Base-by-base conservation (phyloP, 495 filamentous ascomycete genomes). In the Penicillium diatomitis region DNA sequence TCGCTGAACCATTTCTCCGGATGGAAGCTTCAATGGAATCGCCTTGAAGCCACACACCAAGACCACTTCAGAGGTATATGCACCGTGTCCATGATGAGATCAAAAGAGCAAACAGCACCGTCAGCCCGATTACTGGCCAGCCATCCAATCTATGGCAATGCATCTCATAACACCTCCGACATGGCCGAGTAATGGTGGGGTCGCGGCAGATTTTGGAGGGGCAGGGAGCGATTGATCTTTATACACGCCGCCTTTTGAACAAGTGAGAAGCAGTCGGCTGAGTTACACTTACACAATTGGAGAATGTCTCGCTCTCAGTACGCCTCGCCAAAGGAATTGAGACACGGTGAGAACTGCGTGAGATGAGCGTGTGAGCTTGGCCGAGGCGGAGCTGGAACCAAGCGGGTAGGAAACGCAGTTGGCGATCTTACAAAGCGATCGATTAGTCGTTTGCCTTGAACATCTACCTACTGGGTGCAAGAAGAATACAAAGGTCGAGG, bases 201-300 rank as follows among this genome's bases (percentile, higher is more conserved):
- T 48, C 52, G 20, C 20, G 50, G 49, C 33, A 50, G 50, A 46
- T 46, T 51, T 52, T 52, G 48, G 48, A 44, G 49, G 44, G 8
- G 33, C 44, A 37, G 36, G 41, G 34, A 36, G 32, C 28, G 34
- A 38, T 29, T 41, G 47, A 50, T 45, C 27, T 20, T 20, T 20
- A 20, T 20, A 20, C 20, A 20, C 20, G 20, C 20, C 20, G 20
- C 20, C 38, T 35, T 34, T 48, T 35, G 29, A 6, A 44, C 39
- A 12, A 47, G 43, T 33, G 46, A 29, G 20, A 20, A 8, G 48
- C n/a, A 41, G 20, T 6, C 12, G 41, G 35, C 31, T 20, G n/a
- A 34, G 47, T 33, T 41, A 32, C 69, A 71, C 69, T 70, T 49
- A 72, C 69, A 60, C 48, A 35, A 41, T 57, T 54, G 46, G 60